Base-by-base conservation (phyloP, 345 rosid species). In the Hevea brasiliensis region DNA sequence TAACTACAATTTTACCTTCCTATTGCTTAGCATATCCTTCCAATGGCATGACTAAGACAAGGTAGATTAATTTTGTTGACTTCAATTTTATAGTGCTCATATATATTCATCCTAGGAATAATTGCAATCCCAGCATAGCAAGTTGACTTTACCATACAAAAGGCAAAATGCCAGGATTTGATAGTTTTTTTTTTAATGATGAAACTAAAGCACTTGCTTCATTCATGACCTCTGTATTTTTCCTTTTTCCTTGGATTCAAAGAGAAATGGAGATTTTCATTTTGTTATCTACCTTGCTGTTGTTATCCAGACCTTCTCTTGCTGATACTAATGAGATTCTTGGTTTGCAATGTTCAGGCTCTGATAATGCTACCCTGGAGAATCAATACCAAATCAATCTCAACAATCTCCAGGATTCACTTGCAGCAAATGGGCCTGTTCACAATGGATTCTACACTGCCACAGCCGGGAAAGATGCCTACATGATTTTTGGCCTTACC, bases 401-500 rank as follows among this genome's bases (percentile, higher is more conserved):
- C 9, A 67, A 45, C 47, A 73, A 57, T 21, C 67, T 83, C 6
- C 24, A 81, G 47, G 50, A 42, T 67, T 80, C 78, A 4, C 76
- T 86, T 1, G 65, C 78, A 14, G 51, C 61, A 40, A 74, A 72
- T n/a, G 86, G 53, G n/a, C 65, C 82, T 63, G 27, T 37, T 4
- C 68, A 24, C 24, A 62, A 65, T 50, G 87, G 87, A 3, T 86
- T 84, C 74, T 70, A 70, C 23, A 75, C 60, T 26, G 15, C 76
- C 8, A 41, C 51, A 2, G 60, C 65, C 2, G 87, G 89, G 8
- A 76, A 73, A 65, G 66, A 42, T 15, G 27, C 66, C 6, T 48
- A 18, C 68, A 82, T 47, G 72, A 63, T 84, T 69, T 81, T 78
- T 24, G 84, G 86, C 64, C 76, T 84, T 63, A 26, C 76, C 3